These are phyloP conservation scores for Penicillium sclerotigenum DNA, from an alignment of 2,329 filamentous ascomycete species.

Conservation along the genomic window DNA sequence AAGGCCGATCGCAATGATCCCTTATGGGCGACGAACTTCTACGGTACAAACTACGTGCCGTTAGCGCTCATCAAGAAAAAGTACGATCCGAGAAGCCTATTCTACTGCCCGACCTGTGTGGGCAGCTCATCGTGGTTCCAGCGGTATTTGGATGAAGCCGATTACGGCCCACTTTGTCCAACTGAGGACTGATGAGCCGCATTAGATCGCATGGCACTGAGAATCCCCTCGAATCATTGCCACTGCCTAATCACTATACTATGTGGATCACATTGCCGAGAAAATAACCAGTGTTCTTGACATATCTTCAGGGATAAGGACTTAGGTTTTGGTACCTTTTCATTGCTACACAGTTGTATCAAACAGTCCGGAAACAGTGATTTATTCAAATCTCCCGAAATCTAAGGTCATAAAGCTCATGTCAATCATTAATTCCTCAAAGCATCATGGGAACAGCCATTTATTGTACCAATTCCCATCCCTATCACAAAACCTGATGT, in stretches of 20 bases:
- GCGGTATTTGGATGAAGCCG: neutral
- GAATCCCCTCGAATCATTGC: neutral
- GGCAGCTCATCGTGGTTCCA: neutral
- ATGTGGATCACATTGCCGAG: neutral
- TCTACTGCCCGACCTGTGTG: neutral
- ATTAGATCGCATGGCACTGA: neutral
- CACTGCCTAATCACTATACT: neutral
- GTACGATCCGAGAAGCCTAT: neutral
- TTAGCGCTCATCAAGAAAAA: neutral
- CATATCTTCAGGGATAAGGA: neutral
- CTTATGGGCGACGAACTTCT: neutral
- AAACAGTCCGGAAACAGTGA: neutral
- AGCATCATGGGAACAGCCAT: neutral
- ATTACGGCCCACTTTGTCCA: conserved; percentile 9
- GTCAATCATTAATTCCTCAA: neutral
- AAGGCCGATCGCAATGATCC: conserved; percentile 20
- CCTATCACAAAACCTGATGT: neutral
- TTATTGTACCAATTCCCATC: neutral
- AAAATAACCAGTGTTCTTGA: neutral
- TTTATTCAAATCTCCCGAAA: neutral
- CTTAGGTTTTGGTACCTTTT: neutral
- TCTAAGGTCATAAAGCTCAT: neutral
- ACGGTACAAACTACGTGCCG: neutral
- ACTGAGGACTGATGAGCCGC: neutral
- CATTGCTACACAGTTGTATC: neutral